These are phyloP conservation scores for Neurospora crassa DNA, from an alignment of 2,329 filamentous ascomycete species.

Conservation along the genomic window DNA sequence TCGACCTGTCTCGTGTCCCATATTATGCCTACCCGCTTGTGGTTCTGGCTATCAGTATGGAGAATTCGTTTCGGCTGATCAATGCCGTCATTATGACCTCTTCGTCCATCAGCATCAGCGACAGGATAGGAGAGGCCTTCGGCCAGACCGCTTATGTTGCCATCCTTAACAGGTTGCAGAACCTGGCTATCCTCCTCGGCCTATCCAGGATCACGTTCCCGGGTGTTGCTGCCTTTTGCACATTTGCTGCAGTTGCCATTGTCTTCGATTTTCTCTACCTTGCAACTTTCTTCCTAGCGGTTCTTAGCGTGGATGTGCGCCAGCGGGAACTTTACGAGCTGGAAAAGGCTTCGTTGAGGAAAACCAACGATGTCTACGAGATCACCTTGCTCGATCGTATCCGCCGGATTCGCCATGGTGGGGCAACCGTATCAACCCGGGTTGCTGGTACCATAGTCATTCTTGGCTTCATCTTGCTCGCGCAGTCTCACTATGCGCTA, in stretches of 20 bases:
- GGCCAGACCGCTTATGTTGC: conserved; percentile 64
- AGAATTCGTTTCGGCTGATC: conserved; percentile 71
- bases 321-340: conserved; percentile 67
- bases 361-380: conserved; percentile 18
- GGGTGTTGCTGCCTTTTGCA: conserved; percentile 65
- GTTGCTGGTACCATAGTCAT: conserved; percentile 67
- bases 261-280: conserved; percentile 71
- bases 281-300: conserved; percentile 69
- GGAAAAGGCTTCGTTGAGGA: conserved; percentile 41
- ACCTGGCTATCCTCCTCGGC: conserved; percentile 54
- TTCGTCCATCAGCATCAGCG: conserved; percentile 56
- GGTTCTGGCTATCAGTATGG: conserved; percentile 66
- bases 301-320: conserved; percentile 69
- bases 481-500: conserved; percentile 72
- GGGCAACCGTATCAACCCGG: conserved; percentile 58
- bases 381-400: conserved; percentile 52
- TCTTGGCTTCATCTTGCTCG: conserved; percentile 60
- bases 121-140: conserved; percentile 63
- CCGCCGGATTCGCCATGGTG: conserved; percentile 40
- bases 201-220: conserved; percentile 60
- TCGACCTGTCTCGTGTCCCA: conserved; percentile 67
- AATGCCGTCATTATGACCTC: conserved; percentile 68
- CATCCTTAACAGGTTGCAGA: conserved; percentile 58
- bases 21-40: conserved; percentile 66
- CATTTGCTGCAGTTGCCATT: conserved; percentile 65